Evolutionary conservation across 1,284 basidiomycete species (phyloP), one percentile per base, ranked within the genome.

Genomic region (Fomitopsis betulina): DNA sequence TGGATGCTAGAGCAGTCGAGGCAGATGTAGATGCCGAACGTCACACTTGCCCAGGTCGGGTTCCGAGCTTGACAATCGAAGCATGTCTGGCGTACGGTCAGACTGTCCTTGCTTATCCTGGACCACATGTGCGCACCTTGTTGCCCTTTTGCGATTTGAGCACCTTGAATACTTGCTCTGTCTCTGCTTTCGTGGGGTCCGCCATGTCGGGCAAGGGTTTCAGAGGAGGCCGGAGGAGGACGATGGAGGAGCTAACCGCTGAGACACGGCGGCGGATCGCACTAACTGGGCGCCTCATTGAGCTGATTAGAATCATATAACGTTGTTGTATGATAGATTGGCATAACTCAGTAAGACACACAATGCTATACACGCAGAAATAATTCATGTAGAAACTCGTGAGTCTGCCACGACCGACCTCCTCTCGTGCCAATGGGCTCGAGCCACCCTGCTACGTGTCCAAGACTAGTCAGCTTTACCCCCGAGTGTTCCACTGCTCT

Each of bases 41-140:
- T 96, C 35, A 97, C 94, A 63, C 93, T 96, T 2, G 95, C 90
- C 96, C 96, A 99, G 51, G 96, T 97, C 57, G 96, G 96, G 77
- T 97, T 98, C 70, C 95, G 91, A 60, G 96, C 95, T 67, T 87
- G 84, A 72, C 97, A 99, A 75, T 99, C 96, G 71, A 98, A 98
- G 78, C 96, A 99, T 68, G 87, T 83, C 96, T 98, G 53, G 49
- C 49, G 30, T 53, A 50, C 21, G 32, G n/a, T 58, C 53, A 35
- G 27, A 39, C 17, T 15, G 25, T 25, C 7, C 15, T n/a, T 23
- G 15, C 17, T n/a, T 19, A 32, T 30, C 37, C 15, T 17, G 5
- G 53, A 47, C 13, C 7, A 27, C 25, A 3, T n/a, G 8, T 15
- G 57, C 83, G 39, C 53, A 92, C 94, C 81, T 94, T 96, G 80